A percentile compares a stretch with the other conserved stretches of the same genome.
These are phyloP conservation scores for Neopestalotiopsis sp. DNA, from an alignment of 2,329 filamentous ascomycete species.

Conservation along the genomic window DNA sequence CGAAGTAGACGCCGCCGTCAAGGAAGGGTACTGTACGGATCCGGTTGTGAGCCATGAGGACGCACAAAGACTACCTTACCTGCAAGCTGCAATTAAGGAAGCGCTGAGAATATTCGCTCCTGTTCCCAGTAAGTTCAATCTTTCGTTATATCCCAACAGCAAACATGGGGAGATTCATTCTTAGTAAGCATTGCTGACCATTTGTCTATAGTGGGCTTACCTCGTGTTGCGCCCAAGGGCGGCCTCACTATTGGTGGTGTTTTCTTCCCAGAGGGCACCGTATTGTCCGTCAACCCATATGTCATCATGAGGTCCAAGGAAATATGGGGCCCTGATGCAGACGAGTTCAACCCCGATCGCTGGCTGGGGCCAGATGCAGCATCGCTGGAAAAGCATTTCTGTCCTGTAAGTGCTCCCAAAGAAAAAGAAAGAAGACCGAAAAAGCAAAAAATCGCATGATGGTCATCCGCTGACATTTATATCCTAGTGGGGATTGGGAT, in stretches of 20 bases:
- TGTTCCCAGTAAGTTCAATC: neutral
- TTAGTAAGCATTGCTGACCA: neutral
- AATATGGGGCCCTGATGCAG: constrained; percentile 2
- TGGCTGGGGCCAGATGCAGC: constrained; percentile 13
- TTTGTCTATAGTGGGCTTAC: neutral
- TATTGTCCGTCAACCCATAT: constrained; percentile 8
- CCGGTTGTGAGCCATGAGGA: neutral
- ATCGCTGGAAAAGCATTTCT: constrained; percentile 9
- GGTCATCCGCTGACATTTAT: neutral
- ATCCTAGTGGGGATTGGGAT: constrained; percentile 7
- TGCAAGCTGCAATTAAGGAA: constrained; percentile 10
- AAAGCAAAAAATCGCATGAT: neutral
- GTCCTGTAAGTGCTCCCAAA: constrained; percentile 1
- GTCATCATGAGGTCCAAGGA: constrained; percentile 9
- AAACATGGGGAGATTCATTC: too few relatives aligned
- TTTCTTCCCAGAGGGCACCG: constrained; percentile 12
- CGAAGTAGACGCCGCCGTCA: neutral
- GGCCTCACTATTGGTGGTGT: constrained; percentile 1
- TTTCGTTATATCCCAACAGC: neutral
- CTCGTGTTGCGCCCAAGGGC: constrained; percentile 13
- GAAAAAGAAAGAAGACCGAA: too few relatives aligned
- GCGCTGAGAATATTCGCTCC: constrained; percentile 15
- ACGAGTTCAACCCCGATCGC: constrained; percentile 15
- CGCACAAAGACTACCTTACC: constrained; percentile 2
- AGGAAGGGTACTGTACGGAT: constrained; percentile 3